Conservation (phyloP, 2,329 filamentous ascomycete species). For the Chaetomiaceae sp. region DNA sequence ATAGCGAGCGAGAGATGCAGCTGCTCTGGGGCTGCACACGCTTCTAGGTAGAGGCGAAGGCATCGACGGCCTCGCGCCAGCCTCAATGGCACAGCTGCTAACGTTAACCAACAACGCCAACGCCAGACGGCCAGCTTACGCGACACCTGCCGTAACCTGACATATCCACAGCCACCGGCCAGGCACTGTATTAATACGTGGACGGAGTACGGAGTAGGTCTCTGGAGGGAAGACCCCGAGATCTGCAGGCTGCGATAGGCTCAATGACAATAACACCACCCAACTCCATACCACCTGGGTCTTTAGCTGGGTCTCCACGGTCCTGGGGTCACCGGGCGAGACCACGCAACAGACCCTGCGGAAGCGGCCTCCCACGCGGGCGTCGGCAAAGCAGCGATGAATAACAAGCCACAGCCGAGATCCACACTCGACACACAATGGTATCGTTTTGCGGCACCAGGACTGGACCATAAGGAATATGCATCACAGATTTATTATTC, state of each 20-base stretch:
- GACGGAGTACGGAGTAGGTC: too few relatives aligned
- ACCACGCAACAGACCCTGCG: constrained; percentile 1
- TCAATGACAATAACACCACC: neutral
- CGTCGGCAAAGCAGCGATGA: constrained; percentile 5
- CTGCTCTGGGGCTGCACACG: constrained; percentile 8
- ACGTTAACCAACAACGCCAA: too few relatives aligned
- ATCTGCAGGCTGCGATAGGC: neutral
- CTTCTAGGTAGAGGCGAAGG: too few relatives aligned
- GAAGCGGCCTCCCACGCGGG: constrained; percentile 10
- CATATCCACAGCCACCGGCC: constrained; percentile 2
- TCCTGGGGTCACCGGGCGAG: constrained; percentile 1
- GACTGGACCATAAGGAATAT: too few relatives aligned
- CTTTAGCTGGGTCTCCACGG: too few relatives aligned
- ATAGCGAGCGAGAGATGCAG: too few relatives aligned
- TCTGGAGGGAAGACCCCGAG: neutral
- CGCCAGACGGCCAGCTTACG: neutral
- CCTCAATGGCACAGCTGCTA: constrained; percentile 2
- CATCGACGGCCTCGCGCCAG: neutral
- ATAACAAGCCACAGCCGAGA: constrained; percentile 3
- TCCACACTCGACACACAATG: constrained; percentile 5
- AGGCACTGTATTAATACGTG: too few relatives aligned
- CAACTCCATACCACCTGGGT: too few relatives aligned
- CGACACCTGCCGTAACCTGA: neutral
- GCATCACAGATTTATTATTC: too few relatives aligned
- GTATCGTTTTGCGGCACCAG: constrained; percentile 7